A percentile compares a stretch with the other conserved stretches of the same genome.
These are phyloP conservation scores for Ophiosphaerella korrae DNA, from an alignment of 2,329 filamentous ascomycete genomes.

Conservation along the genomic window DNA sequence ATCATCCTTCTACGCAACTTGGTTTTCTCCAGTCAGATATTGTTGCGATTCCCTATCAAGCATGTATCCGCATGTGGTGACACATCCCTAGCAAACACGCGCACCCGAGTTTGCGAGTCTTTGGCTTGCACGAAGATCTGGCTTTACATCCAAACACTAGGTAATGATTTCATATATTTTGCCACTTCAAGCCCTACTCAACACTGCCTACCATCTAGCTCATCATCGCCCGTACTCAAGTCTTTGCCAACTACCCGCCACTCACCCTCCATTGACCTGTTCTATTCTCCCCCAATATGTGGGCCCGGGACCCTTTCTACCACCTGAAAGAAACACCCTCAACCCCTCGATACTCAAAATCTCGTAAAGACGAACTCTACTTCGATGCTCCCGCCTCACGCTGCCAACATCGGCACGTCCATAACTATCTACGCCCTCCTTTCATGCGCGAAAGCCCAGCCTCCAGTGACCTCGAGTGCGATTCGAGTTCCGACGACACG, in stretches of 20 bases:
- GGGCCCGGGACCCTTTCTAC: slow-evolving; percentile 5
- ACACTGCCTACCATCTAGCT: background rate
- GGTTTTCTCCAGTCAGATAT: background rate
- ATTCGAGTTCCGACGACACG: background rate
- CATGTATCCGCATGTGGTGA: slow-evolving; percentile 1
- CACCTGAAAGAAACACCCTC: background rate
- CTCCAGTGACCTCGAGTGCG: background rate
- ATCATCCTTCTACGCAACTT: background rate
- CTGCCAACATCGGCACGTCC: background rate
- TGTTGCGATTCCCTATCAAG: background rate
- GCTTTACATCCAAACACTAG: background rate
- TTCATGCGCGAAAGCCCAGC: background rate
- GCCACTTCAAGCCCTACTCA: too few species aligned
- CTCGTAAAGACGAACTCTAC: background rate
- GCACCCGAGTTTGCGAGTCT: slow-evolving; percentile 9
- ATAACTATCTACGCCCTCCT: background rate
- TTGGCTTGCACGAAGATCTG: slow-evolving; percentile 3
- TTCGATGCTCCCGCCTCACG: background rate
- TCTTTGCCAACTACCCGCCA: background rate
- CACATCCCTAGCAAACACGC: slow-evolving; percentile 3
- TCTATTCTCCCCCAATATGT: slow-evolving; percentile 8
- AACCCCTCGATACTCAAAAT: background rate
- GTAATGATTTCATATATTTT: background rate
- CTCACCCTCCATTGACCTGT: background rate
- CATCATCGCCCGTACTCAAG: too few species aligned